Conservation (phyloP, 306 rosid genomes). For the Psophocarpus tetragonolobus region DNA sequence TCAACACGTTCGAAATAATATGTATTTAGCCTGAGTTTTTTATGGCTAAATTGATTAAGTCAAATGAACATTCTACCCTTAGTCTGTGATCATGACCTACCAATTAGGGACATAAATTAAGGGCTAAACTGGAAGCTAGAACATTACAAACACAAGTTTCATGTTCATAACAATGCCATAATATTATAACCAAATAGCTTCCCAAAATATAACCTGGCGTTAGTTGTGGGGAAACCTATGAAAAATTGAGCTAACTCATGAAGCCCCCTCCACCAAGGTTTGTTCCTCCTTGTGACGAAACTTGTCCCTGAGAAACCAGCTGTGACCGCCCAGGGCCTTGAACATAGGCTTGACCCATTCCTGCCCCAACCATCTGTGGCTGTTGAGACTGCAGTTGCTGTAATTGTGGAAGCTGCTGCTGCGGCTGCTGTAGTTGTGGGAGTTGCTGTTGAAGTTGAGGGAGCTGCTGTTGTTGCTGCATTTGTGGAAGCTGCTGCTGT, state of each 20-base stretch:
- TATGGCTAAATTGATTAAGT: constrained; percentile 1
- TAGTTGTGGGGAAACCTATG: background rate
- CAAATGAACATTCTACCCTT: background rate
- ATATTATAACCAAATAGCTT: constrained; percentile 3
- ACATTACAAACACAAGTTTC: background rate
- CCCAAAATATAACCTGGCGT: background rate
- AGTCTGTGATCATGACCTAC: background rate
- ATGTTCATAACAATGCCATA: background rate
- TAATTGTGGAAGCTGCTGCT: constrained; percentile 62
- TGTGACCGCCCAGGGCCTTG: constrained; percentile 88
- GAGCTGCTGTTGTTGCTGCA: constrained; percentile 51
- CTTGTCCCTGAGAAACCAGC: constrained; percentile 80
- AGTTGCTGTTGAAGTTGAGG: constrained; percentile 48
- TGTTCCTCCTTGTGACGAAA: constrained; percentile 67
- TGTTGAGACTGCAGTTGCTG: constrained; percentile 68
- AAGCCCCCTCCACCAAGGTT: constrained; percentile 80
- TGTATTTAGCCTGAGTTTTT: background rate
- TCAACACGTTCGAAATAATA: background rate
- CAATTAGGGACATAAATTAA: background rate
- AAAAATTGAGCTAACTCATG: constrained; percentile 53
- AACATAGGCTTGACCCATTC: constrained; percentile 75
- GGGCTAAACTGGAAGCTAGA: constrained; percentile 1
- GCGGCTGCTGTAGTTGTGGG: constrained; percentile 48
- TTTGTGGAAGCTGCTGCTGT: constrained; percentile 36
- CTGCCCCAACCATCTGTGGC: constrained; percentile 81